Base-by-base conservation (phyloP, 768 basidiomycete species). In the Calocybe indica region DNA sequence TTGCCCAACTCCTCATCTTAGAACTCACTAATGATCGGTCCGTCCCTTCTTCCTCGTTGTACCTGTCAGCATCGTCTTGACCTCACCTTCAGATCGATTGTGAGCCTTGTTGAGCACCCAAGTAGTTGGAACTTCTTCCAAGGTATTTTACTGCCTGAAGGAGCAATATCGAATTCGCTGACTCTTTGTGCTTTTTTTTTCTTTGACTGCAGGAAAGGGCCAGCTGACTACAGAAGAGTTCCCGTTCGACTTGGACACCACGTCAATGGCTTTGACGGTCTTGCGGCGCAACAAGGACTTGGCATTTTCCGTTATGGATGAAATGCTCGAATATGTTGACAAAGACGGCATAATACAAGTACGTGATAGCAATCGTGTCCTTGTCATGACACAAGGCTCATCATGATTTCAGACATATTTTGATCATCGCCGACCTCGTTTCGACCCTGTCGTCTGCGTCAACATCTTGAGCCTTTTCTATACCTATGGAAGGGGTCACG, bases 211-310 rank as follows among this genome's bases (percentile, higher is more conserved):
- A 72, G 70, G 68, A 8, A 64, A 68, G 43, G 67, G 64, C 6
- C 55, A 66, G 32, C 60, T 76, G 4, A 79, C 76, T 3, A 77
- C 75, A 3, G 67, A 70, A 37, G 61, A 65, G 22, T 79, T 77
- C 52, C 78, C 79, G 0, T 70, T 65, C 49, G 81, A 83, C 58
- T 59, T 80, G 28, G 80, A 82, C 51, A 82, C 79, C 0, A 82
- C 81, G 0, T 78, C 81, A 5, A 46, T 82, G 8, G 79, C 63
- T 11, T 60, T 80, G 28, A 76, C 72, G 1, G 65, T 80, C 30
- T 61, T 69, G 29, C 47, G 61, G 49, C 57, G 56, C 10, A 61
- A 64, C 35, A 59, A 62, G 14, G 59, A 56, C 9, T 54, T 70
- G 8, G 65, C 68, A 2, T 57, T 62, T 33, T 67, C 70, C 2